Evolutionary conservation across 2,329 filamentous ascomycete species (phyloP), one percentile per base, ranked within the genome.

Genomic region (Gremmenia infestans): DNA sequence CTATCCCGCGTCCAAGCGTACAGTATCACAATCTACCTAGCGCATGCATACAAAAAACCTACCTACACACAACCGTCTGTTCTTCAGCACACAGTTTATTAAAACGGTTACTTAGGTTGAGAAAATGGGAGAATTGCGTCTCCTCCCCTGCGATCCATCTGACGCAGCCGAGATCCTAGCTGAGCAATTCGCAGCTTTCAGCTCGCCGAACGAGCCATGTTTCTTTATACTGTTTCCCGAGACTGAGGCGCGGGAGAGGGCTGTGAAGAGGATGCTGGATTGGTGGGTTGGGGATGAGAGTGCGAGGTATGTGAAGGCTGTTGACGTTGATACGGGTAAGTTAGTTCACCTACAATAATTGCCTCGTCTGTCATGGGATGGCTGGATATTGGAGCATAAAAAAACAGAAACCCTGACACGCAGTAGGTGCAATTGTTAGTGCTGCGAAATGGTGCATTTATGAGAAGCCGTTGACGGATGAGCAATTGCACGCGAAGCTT

Each of bases 251-350:
- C 50, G 40, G 7, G 58, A 60, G 11, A 52, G 54, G 4, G 56
- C 54, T 1, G 55, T 58, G 11, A 60, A 55, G 40, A 62, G 59
- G 35, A 53, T 56, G 6, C 37, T 63, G 22, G 52, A 58, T 43
- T 55, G 40, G 50, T 64, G 62, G 59, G 5, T 58, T 5, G 28
- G 36, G 23, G 57, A 60, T 54, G 22, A 48, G 23, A 55, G 19
- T 8, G 56, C 56, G 4, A 59, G 14, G 23, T 63, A 63, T 48
- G 50, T 63, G 45, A 64, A 64, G 25, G 55, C 60, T 46, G 53
- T 63, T 40, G 53, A 64, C 54, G 49, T 25, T 17, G 52, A 57
- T 25, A 60, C 53, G 55, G 58, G 57, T 61, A 43, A 52, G 54
- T n/a, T 19, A 52, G 54, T n/a, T 15, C 23, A 25, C 4, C 8